phyloP scores from a whole-genome alignment of 345 rosid species.

The Eucalyptus microcorys region DNA sequence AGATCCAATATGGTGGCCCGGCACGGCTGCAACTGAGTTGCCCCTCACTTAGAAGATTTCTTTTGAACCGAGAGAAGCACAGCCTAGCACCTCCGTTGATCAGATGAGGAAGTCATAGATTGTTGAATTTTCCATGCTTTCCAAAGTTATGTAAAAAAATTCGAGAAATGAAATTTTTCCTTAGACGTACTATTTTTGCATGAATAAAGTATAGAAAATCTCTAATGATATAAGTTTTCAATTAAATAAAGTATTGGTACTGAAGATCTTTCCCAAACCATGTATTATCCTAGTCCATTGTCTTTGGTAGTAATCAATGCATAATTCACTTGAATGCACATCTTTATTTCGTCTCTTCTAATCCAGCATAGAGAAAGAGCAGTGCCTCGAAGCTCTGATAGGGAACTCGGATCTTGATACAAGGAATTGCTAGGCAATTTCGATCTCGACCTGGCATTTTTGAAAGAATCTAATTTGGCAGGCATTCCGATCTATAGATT shows the following conservation, averaged over 20 bases:
- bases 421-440: neutral
- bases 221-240: neutral
- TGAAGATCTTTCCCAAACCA: neutral
- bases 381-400: rapidly evolving
- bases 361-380: neutral
- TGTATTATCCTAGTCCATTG: neutral
- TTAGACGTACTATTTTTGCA: neutral
- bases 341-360: neutral
- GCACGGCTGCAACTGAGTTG: conserved; percentile 38
- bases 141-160: conserved; percentile 27
- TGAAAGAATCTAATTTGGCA: neutral
- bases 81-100: conserved; percentile 53
- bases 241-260: rapidly evolving
- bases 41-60: conserved; percentile 63
- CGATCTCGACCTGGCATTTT: neutral
- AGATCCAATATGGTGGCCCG: neutral
- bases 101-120: conserved; percentile 86
- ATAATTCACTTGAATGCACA: neutral
- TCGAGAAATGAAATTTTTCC: neutral
- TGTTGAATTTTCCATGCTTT: neutral
- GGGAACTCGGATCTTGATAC: neutral
- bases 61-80: conserved; percentile 82
- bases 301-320: neutral
- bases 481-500: rapidly evolving
- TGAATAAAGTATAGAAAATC: neutral